Evolutionary conservation across 2,329 filamentous ascomycete species (phyloP).

Genomic region (Biscogniauxia mediterranea): DNA sequence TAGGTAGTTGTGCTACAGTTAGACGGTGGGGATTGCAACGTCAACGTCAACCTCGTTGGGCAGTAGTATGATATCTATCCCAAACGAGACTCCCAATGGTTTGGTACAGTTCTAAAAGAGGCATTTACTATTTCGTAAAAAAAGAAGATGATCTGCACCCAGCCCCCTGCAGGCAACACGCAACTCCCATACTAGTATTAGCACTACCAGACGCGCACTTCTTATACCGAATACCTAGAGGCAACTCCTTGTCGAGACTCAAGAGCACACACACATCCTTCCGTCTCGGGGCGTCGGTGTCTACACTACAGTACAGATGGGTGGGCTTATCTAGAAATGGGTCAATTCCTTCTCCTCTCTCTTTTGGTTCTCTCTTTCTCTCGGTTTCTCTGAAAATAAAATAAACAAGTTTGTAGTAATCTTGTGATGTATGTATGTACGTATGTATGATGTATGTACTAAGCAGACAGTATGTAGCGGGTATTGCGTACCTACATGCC

Average conservation of each 20-base stretch:
- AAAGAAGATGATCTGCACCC: neutral
- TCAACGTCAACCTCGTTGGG: neutral
- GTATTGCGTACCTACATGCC: no score
- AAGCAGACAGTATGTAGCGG: no score
- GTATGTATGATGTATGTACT: no score
- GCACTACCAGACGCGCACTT: neutral
- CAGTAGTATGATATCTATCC: neutral
- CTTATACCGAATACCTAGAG: neutral
- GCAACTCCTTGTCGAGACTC: neutral
- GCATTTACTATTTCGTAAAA: neutral
- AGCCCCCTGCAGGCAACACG: neutral
- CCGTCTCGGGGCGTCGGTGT: neutral
- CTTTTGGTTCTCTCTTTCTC: neutral
- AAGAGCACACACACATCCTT: neutral
- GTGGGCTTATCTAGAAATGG: neutral
- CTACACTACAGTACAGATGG: no score
- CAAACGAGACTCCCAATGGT: neutral
- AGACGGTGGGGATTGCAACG: neutral
- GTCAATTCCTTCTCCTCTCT: neutral
- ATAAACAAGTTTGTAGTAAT: no score
- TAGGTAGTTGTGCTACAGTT: neutral
- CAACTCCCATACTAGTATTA: neutral
- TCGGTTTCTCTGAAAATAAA: no score
- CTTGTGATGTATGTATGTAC: no score
- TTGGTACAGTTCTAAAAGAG: neutral